Base-by-base conservation (phyloP, 2,329 filamentous ascomycete genomes). In the Venturiaceae sp. region DNA sequence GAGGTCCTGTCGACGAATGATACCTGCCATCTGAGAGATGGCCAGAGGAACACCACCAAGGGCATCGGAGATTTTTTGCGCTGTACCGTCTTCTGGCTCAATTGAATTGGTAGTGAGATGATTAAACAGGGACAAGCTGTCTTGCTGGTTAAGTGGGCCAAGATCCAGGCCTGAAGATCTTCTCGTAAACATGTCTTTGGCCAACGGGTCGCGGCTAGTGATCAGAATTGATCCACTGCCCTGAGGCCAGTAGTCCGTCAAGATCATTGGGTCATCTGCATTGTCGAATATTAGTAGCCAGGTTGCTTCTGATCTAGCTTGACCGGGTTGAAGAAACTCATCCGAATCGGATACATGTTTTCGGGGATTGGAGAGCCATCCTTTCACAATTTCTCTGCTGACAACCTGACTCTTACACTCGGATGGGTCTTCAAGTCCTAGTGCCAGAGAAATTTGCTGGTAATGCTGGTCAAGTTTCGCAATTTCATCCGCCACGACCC, bases 281-380 rank as follows among this genome's bases (percentile, higher is more conserved):
- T 54, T 54, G 28, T 54, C 52, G 9, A 54, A 23, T 50, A 50
- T 50, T 16, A 50, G 44, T 26, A 50, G 21, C 44, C 44, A 50
- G n/a, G n/a, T n/a, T n/a, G n/a, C n/a, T n/a, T n/a, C n/a, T n/a
- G n/a, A n/a, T n/a, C n/a, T n/a, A n/a, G n/a, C n/a, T n/a, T n/a
- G n/a, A n/a, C n/a, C n/a, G n/a, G n/a, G n/a, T n/a, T n/a, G n/a
- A n/a, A n/a, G n/a, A n/a, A n/a, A n/a, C n/a, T n/a, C n/a, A n/a
- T n/a, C n/a, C n/a, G n/a, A n/a, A n/a, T n/a, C n/a, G n/a, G n/a
- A n/a, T n/a, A n/a, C n/a, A n/a, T n/a, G n/a, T n/a, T n/a, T n/a
- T n/a, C n/a, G n/a, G n/a, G n/a, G n/a, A n/a, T n/a, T n/a, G n/a
- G n/a, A n/a, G n/a, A n/a, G n/a, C n/a, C n/a, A n/a, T n/a, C n/a